Evolutionary conservation across 2,329 filamentous ascomycete genomes (phyloP).

Genomic region (Corniculantispora saksenae): DNA sequence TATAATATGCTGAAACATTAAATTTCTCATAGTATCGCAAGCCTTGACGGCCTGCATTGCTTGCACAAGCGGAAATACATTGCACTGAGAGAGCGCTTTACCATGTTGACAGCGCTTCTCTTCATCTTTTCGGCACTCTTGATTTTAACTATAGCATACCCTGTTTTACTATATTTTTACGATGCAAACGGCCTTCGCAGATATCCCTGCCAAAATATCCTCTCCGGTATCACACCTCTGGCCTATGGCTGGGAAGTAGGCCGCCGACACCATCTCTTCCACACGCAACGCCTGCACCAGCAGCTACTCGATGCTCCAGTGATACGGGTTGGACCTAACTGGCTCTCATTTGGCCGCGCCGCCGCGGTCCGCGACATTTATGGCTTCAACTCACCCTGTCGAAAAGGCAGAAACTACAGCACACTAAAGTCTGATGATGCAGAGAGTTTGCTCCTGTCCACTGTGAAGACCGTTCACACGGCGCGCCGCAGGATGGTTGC

Average conservation of each 20-base stretch:
- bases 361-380: slow-evolving; percentile 52
- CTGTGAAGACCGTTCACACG: neutral
- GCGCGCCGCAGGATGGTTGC: neutral
- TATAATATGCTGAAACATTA: no score
- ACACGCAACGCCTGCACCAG: slow-evolving; percentile 46
- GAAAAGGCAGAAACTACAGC: neutral
- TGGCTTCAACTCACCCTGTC: slow-evolving; percentile 27
- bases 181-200: slow-evolving; percentile 40
- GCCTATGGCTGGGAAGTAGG: slow-evolving; percentile 26
- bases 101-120: neutral
- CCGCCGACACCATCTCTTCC: slow-evolving; percentile 42
- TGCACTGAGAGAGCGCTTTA: no score
- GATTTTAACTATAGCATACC: neutral
- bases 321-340: slow-evolving; percentile 46
- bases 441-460: neutral
- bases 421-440: neutral
- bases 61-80: neutral
- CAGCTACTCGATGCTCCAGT: neutral
- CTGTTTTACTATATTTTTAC: neutral
- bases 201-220: slow-evolving; percentile 27
- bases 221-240: slow-evolving; percentile 26
- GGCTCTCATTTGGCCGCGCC: slow-evolving; percentile 41
- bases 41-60: neutral
- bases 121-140: neutral
- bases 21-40: no score